These are phyloP conservation scores for Ophiostoma ips DNA, from an alignment of 2,329 filamentous ascomycete genomes.

Conservation along the genomic window DNA sequence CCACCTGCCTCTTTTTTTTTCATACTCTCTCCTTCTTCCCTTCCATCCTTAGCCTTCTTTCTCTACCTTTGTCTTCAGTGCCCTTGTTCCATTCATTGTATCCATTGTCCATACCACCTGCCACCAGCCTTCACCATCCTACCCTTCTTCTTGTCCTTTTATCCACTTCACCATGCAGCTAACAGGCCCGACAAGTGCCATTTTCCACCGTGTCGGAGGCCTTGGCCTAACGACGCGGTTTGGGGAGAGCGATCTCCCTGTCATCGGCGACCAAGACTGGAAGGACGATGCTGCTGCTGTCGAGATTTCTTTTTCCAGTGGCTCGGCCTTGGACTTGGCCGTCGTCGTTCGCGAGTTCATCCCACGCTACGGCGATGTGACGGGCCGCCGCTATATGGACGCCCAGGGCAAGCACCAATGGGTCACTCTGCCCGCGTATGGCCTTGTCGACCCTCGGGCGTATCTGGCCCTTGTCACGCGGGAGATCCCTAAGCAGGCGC, in stretches of 20 bases:
- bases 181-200: background rate
- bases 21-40: background rate
- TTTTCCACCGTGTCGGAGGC: conserved; percentile 13
- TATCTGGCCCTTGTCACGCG: conserved; percentile 2
- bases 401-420: conserved; percentile 5
- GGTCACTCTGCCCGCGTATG: conserved; percentile 11
- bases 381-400: conserved; percentile 11
- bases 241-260: conserved; percentile 3
- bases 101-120: background rate
- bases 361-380: conserved; percentile 9
- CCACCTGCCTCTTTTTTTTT: background rate
- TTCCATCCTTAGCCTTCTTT: background rate
- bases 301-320: conserved; percentile 8
- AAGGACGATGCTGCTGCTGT: background rate
- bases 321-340: background rate
- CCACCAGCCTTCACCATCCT: background rate
- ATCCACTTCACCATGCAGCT: conserved; percentile 8
- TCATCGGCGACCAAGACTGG: conserved; percentile 8
- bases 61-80: background rate
- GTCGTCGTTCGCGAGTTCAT: conserved; percentile 7
- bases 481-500: background rate
- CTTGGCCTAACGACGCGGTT: conserved; percentile 12
- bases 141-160: too few relatives aligned
- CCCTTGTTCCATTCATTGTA: background rate
- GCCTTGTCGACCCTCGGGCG: conserved; percentile 1